phyloP scores from a whole-genome alignment of 2,329 filamentous ascomycete genomes.

The Bipolaris gigantea region DNA sequence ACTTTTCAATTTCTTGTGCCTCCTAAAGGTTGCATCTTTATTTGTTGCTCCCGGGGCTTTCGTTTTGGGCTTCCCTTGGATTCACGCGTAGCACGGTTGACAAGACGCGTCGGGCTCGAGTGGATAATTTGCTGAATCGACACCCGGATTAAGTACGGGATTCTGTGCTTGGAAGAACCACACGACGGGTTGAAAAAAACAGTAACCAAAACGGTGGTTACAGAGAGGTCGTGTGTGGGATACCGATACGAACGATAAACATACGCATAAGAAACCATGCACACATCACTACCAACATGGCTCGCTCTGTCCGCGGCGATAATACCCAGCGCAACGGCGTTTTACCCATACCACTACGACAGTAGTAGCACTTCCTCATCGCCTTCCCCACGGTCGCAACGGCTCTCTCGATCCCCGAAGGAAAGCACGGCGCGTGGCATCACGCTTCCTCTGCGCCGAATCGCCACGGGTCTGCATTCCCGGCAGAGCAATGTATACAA shows the following conservation, averaged over 20 bases:
- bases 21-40: background rate
- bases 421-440: conserved; percentile 9
- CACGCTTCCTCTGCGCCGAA: conserved; percentile 36
- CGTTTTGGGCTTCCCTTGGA: background rate
- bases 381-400: background rate
- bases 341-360: conserved; percentile 40
- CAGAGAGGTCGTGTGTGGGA: background rate
- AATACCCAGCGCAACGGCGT: conserved; percentile 34
- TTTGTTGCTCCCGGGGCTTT: background rate
- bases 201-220: too few relatives aligned
- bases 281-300: conserved; percentile 25
- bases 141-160: background rate
- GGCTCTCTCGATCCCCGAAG: conserved; percentile 7
- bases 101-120: background rate
- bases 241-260: conserved; percentile 6
- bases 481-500: conserved; percentile 53
- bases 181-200: background rate
- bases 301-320: conserved; percentile 29
- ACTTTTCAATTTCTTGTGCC: background rate
- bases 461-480: conserved; percentile 33
- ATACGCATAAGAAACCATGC: conserved; percentile 14
- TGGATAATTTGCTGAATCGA: background rate
- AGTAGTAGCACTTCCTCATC: conserved; percentile 9
- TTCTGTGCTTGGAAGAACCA: background rate
- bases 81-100: background rate